A percentile compares a stretch with the other conserved stretches of the same genome.
These are phyloP conservation scores for Neonectria sp. DNA, from an alignment of 2,329 filamentous ascomycete genomes.

Conservation along the genomic window DNA sequence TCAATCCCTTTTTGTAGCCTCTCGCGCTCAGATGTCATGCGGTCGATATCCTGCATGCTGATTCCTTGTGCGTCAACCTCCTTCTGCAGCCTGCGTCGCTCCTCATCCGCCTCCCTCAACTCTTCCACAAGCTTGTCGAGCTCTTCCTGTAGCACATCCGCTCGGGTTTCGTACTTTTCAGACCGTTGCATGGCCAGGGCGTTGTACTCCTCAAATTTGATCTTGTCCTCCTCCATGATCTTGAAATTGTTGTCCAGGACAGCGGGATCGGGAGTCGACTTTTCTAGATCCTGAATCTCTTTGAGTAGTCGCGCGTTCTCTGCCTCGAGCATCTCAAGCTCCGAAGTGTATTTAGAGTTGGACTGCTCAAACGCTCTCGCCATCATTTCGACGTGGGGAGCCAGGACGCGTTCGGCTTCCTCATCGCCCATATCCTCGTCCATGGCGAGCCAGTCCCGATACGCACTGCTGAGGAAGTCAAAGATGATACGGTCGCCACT, in stretches of 20 bases:
- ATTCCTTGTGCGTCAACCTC: constrained; percentile 94
- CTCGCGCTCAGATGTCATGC: constrained; percentile 96
- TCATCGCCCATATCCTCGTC: constrained; percentile 91
- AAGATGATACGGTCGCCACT: constrained; percentile 94
- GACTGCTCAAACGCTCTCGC: constrained; percentile 87
- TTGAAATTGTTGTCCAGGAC: constrained; percentile 91
- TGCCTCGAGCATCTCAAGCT: constrained; percentile 87
- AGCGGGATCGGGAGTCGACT: constrained; percentile 85
- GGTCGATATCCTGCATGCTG: constrained; percentile 98
- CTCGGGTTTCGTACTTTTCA: constrained; percentile 88
- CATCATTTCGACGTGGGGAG: constrained; percentile 91
- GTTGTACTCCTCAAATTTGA: constrained; percentile 97
- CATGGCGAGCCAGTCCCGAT: constrained; percentile 93
- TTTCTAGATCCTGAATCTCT: constrained; percentile 92
- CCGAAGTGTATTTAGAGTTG: constrained; percentile 87
- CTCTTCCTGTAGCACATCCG: constrained; percentile 87
- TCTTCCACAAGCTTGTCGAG: constrained; percentile 84
- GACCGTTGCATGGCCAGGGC: constrained; percentile 85
- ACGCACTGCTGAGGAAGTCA: constrained; percentile 89
- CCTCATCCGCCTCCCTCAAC: constrained; percentile 84
- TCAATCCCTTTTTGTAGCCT: constrained; percentile 92
- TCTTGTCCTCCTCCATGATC: constrained; percentile 93
- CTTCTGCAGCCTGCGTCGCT: constrained; percentile 84
- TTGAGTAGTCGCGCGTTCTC: constrained; percentile 86
- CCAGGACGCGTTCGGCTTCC: constrained; percentile 83